Percentiles rank a stretch among this genome's conserved stretches.
phyloP scores from a whole-genome alignment of 129 eudicot species.

The Flaveria robusta region DNA sequence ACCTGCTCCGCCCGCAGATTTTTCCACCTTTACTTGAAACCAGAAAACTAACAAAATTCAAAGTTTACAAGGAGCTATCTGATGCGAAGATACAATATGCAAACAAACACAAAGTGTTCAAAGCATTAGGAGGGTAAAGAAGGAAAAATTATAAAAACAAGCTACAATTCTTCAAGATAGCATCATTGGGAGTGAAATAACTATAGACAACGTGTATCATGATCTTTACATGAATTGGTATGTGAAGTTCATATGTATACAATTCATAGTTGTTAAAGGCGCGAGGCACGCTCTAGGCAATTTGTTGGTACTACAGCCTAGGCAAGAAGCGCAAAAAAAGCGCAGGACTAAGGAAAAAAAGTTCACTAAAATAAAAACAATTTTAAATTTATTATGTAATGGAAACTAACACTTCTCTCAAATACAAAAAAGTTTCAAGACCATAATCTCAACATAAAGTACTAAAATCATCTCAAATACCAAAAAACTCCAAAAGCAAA shows the following conservation, averaged over 20 bases:
- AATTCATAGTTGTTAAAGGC: too few species aligned
- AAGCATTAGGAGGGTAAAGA: neutral
- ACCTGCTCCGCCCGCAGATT: neutral
- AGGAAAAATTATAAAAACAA: neutral
- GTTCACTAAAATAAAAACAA: too few species aligned
- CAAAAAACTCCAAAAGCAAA: too few species aligned
- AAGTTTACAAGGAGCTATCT: neutral
- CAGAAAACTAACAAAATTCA: neutral
- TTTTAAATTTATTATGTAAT: too few species aligned
- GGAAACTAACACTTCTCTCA: too few species aligned
- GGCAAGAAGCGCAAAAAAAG: too few species aligned
- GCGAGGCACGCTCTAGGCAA: too few species aligned
- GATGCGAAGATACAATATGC: neutral
- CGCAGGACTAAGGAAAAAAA: too few species aligned
- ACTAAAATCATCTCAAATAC: too few species aligned
- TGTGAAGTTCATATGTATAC: neutral
- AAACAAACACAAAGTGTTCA: neutral
- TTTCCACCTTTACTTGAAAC: neutral
- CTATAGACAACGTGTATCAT: neutral
- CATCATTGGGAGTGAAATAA: neutral
- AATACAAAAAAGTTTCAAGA: too few species aligned
- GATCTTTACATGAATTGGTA: neutral
- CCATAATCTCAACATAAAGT: too few species aligned
- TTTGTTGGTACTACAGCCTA: too few species aligned
- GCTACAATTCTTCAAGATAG: neutral